Evolutionary conservation across 192 early-diverging fungal genomes (phyloP), one percentile per base, ranked within the genome.

Genomic region (Rhizophagus prolifer): DNA sequence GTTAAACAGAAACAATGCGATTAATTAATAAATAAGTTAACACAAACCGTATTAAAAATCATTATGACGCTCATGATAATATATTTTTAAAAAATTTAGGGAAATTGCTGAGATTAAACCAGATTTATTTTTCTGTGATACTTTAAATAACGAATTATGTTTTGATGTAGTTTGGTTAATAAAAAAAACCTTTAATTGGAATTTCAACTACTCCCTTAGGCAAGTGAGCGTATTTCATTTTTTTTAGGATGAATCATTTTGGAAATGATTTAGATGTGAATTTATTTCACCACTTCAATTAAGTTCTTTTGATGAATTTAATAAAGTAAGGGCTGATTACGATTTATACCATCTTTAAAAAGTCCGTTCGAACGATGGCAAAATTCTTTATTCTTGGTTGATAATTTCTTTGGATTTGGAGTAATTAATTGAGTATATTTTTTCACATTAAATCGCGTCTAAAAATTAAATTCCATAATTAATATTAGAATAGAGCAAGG

Each of bases 201-300:
- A 23, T 50, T 0, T 1, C 28, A 4, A 36, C 5, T 5, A 1
- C 1, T 5, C 21, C 19, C 2, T 8, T 30, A 7, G 65, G 30
- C 21, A 13, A 44, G 36, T 54, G 2, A 34, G 31, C 4, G 31
- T 34, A 3, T 34, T 31, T 31, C 31, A 54, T 23, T 70, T 70
- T 54, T 54, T 58, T 71, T 25, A 25, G 31, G 16, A 71, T 46
- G 36, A 46, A 44, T 63, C 72, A 44, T 74, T 74, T 46, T 62
- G 14, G 16, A 12, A 74, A n/a, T 38, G 72, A 12, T 54, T 71
- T 7, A 28, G 13, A 28, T 71, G 70, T 47, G 19, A 21, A 14
- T 4, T 71, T 10, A 19, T 68, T n/a, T 0, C 21, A 41, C 23
- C 23, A 1, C 1, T 41, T 16, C 26, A n/a, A n/a, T 28, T 68